Conservation (phyloP, 176 grass and related monocot species). For the Tillandsia leiboldiana region DNA sequence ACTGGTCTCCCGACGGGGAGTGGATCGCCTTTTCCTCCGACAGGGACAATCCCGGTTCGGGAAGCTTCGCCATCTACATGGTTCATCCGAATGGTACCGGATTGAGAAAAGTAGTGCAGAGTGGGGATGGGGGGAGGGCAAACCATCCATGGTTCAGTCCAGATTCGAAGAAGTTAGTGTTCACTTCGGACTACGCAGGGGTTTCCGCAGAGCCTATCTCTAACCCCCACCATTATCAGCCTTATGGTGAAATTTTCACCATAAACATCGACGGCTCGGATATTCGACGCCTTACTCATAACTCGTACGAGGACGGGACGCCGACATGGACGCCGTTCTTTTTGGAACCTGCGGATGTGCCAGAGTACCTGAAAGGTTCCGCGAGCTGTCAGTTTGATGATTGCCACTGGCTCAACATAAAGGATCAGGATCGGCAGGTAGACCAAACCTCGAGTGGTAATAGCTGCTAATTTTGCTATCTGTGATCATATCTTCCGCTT, state of each 20-base stretch:
- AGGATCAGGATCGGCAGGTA: not conserved
- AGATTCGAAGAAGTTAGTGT: constrained; percentile 69
- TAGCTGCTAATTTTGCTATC: constrained; percentile 9
- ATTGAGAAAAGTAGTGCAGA: constrained; percentile 58
- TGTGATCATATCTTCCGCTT: not conserved
- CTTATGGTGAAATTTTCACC: constrained; percentile 85
- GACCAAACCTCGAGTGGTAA: constrained; percentile 10
- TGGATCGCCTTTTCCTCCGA: constrained; percentile 94
- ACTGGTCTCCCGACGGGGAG: constrained; percentile 80
- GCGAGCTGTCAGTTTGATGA: constrained; percentile 49
- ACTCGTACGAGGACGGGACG: constrained; percentile 88
- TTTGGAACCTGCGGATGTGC: constrained; percentile 43
- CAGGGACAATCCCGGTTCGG: constrained; percentile 51
- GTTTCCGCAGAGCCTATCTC: constrained; percentile 85
- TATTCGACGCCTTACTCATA: constrained; percentile 62
- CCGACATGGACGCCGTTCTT: constrained; percentile 57
- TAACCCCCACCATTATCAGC: constrained; percentile 81
- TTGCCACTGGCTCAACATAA: constrained; percentile 69
- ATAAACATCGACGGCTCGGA: constrained; percentile 47
- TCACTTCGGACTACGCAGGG: constrained; percentile 75
- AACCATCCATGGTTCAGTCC: constrained; percentile 84
- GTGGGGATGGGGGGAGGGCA: constrained; percentile 47
- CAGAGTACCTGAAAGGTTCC: constrained; percentile 41
- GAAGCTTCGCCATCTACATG: constrained; percentile 74
- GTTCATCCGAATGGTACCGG: constrained; percentile 77